A percentile compares a stretch with the other conserved stretches of the same genome.
phyloP scores from a whole-genome alignment of 2,329 filamentous ascomycete species.

The Diaporthe batatas region DNA sequence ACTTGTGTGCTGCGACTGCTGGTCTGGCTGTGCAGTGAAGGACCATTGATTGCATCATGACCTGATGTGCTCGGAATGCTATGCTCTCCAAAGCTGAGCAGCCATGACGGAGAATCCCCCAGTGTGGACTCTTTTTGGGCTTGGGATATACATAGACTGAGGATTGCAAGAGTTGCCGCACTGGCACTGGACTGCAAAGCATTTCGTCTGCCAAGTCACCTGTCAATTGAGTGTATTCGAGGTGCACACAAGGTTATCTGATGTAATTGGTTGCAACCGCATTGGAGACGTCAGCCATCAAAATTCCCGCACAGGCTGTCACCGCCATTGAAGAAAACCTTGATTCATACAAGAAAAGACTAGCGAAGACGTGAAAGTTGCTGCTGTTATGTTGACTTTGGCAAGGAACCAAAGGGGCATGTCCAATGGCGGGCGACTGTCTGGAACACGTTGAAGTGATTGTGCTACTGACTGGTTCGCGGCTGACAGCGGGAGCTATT shows the following conservation, averaged over 20 bases:
- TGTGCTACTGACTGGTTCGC: conserved; percentile 19
- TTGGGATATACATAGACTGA: too few species aligned
- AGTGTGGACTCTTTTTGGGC: background rate
- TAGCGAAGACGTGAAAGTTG: background rate
- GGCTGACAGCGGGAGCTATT: conserved; percentile 30
- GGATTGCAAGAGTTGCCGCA: background rate
- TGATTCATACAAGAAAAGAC: background rate
- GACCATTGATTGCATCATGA: background rate
- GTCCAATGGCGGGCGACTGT: conserved; percentile 17
- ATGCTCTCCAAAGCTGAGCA: background rate
- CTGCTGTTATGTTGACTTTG: background rate
- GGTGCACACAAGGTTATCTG: background rate
- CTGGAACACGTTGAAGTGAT: conserved; percentile 14
- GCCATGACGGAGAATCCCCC: background rate
- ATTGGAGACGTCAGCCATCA: background rate
- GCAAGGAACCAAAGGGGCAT: background rate
- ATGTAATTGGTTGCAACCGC: background rate
- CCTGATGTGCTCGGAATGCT: too few species aligned
- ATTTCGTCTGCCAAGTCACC: background rate
- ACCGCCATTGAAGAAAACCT: background rate
- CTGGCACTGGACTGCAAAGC: background rate
- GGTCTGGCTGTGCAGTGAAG: too few species aligned
- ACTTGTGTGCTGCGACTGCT: background rate
- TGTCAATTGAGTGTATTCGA: background rate
- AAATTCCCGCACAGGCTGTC: conserved; percentile 7